Percentiles rank a stretch among this genome's conserved stretches.
Evolutionary conservation across 805 yeast genomes (phyloP).

Genomic region (Cyberlindnera meyerae): DNA sequence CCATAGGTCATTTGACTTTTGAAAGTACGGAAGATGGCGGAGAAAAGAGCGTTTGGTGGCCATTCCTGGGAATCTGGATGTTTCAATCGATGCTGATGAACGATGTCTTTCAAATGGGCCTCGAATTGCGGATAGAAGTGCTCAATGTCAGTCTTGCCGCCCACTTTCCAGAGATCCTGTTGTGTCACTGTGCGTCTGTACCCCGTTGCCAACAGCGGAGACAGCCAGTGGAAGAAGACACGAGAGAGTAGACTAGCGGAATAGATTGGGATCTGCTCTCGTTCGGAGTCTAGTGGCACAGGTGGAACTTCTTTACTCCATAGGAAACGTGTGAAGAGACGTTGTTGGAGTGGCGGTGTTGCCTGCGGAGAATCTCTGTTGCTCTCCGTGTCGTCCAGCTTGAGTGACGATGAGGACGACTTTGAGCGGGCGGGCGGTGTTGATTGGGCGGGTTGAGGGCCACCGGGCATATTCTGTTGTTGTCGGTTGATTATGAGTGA

Average conservation of each 20-base stretch:
- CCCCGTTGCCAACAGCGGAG: conserved; percentile 56
- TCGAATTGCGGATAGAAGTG: conserved; percentile 34
- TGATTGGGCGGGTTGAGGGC: no score
- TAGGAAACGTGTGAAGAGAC: conserved; percentile 4
- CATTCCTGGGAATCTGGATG: conserved; percentile 21
- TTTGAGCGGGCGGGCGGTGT: no score
- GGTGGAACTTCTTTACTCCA: conserved; percentile 38
- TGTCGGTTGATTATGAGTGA: no score
- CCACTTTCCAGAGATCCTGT: conserved; percentile 49
- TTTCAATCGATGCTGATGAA: conserved; percentile 23
- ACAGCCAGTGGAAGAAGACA: conserved; percentile 58
- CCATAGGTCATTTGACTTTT: not conserved
- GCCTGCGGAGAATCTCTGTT: no score
- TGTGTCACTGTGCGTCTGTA: conserved; percentile 64
- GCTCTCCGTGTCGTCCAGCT: no score
- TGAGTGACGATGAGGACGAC: no score
- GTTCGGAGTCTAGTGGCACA: conserved; percentile 43
- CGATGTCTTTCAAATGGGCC: conserved; percentile 26
- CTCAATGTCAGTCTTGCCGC: conserved; percentile 36
- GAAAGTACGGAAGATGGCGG: conserved; percentile 27
- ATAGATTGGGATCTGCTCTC: conserved; percentile 38
- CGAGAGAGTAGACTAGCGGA: conserved; percentile 34
- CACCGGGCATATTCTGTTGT: no score
- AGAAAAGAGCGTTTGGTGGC: conserved; percentile 22
- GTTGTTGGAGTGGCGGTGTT: not conserved